These are phyloP conservation scores for Laetiporus sulphureus DNA, from an alignment of 1,284 basidiomycete species.

Conservation along the genomic window DNA sequence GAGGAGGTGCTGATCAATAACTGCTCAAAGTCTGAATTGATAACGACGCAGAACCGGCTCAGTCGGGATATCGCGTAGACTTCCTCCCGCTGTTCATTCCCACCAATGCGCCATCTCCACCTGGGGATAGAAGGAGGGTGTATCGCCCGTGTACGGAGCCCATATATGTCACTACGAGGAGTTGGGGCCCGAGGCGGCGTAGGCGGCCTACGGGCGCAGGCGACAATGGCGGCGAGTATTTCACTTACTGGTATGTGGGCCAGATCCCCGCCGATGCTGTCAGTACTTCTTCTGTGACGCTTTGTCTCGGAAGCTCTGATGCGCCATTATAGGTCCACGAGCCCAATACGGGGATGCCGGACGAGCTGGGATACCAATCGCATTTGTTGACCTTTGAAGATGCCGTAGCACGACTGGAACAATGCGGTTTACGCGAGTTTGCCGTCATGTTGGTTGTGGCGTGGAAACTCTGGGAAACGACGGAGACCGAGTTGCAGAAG, in stretches of 20 bases:
- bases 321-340: constrained; percentile 33
- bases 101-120: constrained; percentile 34
- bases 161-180: constrained; percentile 33
- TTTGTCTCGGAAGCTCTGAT: not conserved
- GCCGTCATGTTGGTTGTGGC: constrained; percentile 15
- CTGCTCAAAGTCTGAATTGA: not conserved
- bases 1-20: constrained; percentile 44
- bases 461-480: no score
- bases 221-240: constrained; percentile 40
- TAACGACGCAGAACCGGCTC: constrained; percentile 1
- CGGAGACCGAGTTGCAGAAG: not conserved
- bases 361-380: constrained; percentile 41
- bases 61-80: constrained; percentile 49
- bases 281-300: constrained; percentile 15
- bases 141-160: constrained; percentile 40
- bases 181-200: constrained; percentile 23
- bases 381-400: constrained; percentile 23
- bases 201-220: constrained; percentile 9
- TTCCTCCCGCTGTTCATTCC: constrained; percentile 39
- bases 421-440: constrained; percentile 5
- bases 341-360: constrained; percentile 45
- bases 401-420: constrained; percentile 16
- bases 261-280: constrained; percentile 48
- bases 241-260: constrained; percentile 46
- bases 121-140: constrained; percentile 7